Base-by-base conservation (phyloP, 768 basidiomycete genomes). In the Agaricus bisporus region DNA sequence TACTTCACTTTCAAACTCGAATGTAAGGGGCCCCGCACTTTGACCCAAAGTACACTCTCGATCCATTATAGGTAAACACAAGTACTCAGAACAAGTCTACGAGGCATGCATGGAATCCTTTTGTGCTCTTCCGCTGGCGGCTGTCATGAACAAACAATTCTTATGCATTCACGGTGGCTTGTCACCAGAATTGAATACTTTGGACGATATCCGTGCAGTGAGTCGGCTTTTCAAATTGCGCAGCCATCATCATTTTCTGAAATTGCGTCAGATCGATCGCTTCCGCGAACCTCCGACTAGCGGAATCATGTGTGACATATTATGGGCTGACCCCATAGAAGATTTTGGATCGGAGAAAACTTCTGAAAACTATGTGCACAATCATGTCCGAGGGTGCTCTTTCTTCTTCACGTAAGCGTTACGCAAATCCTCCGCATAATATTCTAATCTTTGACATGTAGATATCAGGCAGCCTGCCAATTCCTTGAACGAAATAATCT, bases 101-200 rank as follows among this genome's bases (percentile, higher is more conserved):
- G 93, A 99, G 56, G 93, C 92, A 25, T 94, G 91, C 78, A 95
- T 98, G 93, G 91, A 97, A 26, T 91, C 91, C 0, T 98, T 99
- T 76, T 98, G 95, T 66, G 79, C 89, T 0, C 80, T 99, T 0
- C 97, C 97, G 2, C 80, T 99, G 8, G 95, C 95, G 1, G 97
- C 97, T 29, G 70, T 99, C 64, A 98, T 98, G 95, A 99, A 99
- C 76, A 98, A 98, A 66, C 97, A 98, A 70, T 99, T 99, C 70
- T 75, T 98, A 47, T 99, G 95, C 69, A 97, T 98, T 56, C 97
- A 99, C 57, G 97, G 97, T 28, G 97, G 97, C 15, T 77, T 99
- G 12, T 95, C 91, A 0, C 97, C 97, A 0, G 97, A 99, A 66
- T 72, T 99, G 37, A 85, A 92, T 59, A 98, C 95, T 3, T 79